Evolutionary conservation across 2,329 filamentous ascomycete genomes (phyloP), one percentile per base, ranked within the genome.

Genomic region (Raffaelea arxii): DNA sequence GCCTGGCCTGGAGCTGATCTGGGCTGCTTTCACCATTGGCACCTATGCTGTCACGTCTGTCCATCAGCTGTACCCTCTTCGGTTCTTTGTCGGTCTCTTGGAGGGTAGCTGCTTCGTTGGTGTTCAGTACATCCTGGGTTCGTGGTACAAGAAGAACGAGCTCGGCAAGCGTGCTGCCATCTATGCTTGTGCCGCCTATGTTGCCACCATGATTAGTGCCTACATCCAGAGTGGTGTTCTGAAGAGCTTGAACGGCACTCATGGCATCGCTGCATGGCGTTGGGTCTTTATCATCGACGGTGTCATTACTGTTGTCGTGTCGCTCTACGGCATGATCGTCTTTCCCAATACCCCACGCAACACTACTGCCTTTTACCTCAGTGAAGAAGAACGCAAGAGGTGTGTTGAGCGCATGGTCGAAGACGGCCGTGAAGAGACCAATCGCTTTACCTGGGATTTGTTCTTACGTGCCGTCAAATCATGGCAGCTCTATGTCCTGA

Each of bases 111-210:
- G 75, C 40, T 73, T 70, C 38, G 74, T 75, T 0, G 76, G 74
- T 24, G 66, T 77, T 35, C 65, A 68, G 50, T 69, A 67, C 45
- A 61, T 69, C 46, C 59, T 70, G 4, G 66, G 67, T 6, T 62
- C 72, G 0, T 83, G 79, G 78, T 82, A 81, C 53, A 80, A 71
- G 0, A 66, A 69, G 23, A 64, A 66, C 14, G 79, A 82, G 50
- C 66, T 83, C 0, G 77, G 75, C 1, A 83, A 82, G 56, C 68
- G 80, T 2, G 76, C 70, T 3, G 78, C 74, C 35, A 75, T 84
- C 44, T 83, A 82, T 55, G 79, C 75, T 0, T 69, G 74, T 1
- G 77, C 74, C 9, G 78, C 77, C 1, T 65, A 80, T 2, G 75
- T 74, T 74, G 51, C 43, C 25, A 49, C 46, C 37, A 61, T 63